Evolutionary conservation across 352 stramenopile species (phyloP).

Genomic region (Bremia lactucae): DNA sequence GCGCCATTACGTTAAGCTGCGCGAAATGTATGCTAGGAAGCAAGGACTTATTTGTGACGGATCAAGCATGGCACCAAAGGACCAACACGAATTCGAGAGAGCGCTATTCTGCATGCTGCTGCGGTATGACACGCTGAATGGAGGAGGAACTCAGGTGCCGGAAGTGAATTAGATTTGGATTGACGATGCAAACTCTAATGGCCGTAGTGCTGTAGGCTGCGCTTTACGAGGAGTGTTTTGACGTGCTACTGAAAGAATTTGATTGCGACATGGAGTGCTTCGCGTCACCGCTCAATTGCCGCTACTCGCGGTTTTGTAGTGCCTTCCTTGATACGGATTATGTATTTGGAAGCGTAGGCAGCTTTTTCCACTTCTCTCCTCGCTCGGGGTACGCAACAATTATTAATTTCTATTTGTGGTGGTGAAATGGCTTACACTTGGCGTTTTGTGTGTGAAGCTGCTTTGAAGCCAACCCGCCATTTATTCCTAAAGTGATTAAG

Average conservation of each 20-base stretch:
- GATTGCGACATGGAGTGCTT: constrained; percentile 91
- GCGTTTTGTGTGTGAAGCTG: constrained; percentile 22
- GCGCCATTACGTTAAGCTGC: constrained; percentile 81
- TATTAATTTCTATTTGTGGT: neutral
- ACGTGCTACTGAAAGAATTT: constrained; percentile 85
- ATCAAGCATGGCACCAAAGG: constrained; percentile 11
- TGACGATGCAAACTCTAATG: neutral
- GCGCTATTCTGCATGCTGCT: constrained; percentile 83
- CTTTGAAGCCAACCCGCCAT: constrained; percentile 93
- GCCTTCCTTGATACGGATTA: constrained; percentile 84
- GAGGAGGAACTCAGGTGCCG: constrained; percentile 84
- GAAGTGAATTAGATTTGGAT: neutral
- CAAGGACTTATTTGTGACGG: constrained; percentile 9
- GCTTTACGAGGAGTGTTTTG: constrained; percentile 88
- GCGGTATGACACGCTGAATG: constrained; percentile 89
- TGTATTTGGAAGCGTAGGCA: constrained; percentile 86
- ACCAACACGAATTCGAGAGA: constrained; percentile 47
- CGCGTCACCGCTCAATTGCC: constrained; percentile 89
- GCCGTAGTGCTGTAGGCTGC: constrained; percentile 27
- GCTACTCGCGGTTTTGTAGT: constrained; percentile 85
- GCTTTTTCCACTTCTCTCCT: constrained; percentile 90
- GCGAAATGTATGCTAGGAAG: constrained; percentile 62
- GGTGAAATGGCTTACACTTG: too few relatives aligned
- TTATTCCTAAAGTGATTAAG: constrained; percentile 88
- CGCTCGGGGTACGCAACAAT: constrained; percentile 36